A percentile compares a stretch with the other conserved stretches of the same genome.
Conservation (phyloP, 2,329 filamentous ascomycete species). For the Xylariaceae sp. region DNA sequence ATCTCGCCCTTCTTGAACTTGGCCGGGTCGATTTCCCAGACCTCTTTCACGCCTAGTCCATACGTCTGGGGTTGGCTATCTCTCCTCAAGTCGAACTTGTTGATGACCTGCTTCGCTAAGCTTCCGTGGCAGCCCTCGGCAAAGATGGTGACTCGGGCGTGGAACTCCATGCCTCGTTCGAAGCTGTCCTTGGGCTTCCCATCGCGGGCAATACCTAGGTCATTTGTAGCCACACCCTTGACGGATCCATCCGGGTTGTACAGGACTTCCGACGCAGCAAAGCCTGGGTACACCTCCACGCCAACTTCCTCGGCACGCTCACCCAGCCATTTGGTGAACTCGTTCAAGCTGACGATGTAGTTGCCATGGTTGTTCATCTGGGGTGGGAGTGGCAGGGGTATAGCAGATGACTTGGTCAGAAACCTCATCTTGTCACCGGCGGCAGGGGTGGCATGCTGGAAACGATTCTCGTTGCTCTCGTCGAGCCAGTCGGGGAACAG, state of each 20-base stretch:
- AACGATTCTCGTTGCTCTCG: conserved; percentile 80
- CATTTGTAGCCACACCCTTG: conserved; percentile 91
- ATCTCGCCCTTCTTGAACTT: conserved; percentile 87
- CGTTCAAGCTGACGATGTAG: conserved; percentile 93
- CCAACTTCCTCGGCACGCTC: conserved; percentile 95
- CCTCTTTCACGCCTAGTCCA: conserved; percentile 88
- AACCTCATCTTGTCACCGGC: conserved; percentile 87
- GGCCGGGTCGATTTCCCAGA: conserved; percentile 91
- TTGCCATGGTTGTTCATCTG: conserved; percentile 99
- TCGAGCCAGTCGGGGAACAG: conserved; percentile 90
- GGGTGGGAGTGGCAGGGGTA: conserved; percentile 81
- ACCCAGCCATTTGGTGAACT: conserved; percentile 91
- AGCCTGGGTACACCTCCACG: conserved; percentile 93
- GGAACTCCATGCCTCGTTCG: conserved; percentile 97
- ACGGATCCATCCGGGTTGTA: conserved; percentile 85
- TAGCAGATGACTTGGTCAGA: conserved; percentile 71
- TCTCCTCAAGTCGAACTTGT: conserved; percentile 83
- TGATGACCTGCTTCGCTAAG: conserved; percentile 88
- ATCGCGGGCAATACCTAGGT: conserved; percentile 75
- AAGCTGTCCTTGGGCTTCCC: conserved; percentile 86
- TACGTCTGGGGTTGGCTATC: conserved; percentile 95
- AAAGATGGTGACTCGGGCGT: conserved; percentile 84
- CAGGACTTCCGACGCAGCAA: conserved; percentile 87
- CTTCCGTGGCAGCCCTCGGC: conserved; percentile 95
- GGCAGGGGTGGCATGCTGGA: conserved; percentile 81